These are phyloP conservation scores for Arbutus unedo DNA, from an alignment of 148 eudicot genomes.

Conservation along the genomic window DNA sequence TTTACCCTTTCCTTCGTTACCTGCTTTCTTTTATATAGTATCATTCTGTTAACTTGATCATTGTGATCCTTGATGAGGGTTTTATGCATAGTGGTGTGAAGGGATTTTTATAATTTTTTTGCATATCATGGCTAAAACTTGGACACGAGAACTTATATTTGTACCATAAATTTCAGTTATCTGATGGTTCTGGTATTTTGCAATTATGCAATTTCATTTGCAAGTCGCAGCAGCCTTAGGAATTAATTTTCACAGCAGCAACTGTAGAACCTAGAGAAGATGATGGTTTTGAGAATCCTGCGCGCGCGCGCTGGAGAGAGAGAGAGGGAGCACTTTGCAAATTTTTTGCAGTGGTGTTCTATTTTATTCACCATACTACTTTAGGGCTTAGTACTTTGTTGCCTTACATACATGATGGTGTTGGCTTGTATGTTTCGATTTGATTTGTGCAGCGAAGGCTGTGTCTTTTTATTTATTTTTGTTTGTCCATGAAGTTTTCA, in stretches of 20 bases:
- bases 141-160: not conserved
- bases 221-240: not conserved
- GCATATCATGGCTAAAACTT: not conserved
- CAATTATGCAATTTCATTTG: not conserved
- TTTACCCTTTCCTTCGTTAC: not conserved
- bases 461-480: not conserved
- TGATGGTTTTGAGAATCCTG: not conserved
- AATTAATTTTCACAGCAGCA: not conserved
- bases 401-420: not conserved
- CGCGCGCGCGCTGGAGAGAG: not conserved
- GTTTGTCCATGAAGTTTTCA: not conserved
- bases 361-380: not conserved
- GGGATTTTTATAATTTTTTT: not conserved
- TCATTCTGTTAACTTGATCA: not conserved
- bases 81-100: not conserved
- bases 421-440: not conserved
- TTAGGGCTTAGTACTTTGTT: not conserved
- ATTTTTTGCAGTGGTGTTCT: not conserved
- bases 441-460: not conserved
- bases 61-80: not conserved
- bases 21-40: not conserved
- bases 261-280: not conserved
- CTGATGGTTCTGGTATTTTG: slow-evolving; percentile 9
- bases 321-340: not conserved
- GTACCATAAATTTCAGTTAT: not conserved